Conservation (phyloP, 371 early-diverging fungal genomes). For the Batkoa obscura region DNA sequence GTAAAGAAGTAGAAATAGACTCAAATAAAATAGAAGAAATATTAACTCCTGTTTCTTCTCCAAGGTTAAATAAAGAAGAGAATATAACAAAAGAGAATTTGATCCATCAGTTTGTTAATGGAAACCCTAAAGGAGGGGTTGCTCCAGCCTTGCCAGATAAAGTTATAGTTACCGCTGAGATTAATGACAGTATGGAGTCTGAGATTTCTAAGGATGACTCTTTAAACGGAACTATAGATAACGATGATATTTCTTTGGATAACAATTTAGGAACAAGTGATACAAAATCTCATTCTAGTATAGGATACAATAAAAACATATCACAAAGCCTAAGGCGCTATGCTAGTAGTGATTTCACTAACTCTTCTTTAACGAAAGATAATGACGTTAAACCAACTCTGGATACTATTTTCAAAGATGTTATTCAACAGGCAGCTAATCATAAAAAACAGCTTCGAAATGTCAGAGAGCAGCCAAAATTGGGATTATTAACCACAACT, state of each 20-base stretch:
- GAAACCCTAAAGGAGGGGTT: neutral
- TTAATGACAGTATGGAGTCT: too few species aligned
- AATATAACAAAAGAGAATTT: neutral
- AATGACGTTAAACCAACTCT: neutral
- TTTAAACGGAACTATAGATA: too few species aligned
- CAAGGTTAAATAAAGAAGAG: neutral
- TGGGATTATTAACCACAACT: neutral
- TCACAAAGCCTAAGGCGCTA: too few species aligned
- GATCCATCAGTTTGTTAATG: neutral
- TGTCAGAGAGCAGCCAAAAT: neutral
- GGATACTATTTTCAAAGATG: neutral
- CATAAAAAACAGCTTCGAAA: neutral
- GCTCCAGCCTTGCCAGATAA: neutral
- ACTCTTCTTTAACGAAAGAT: neutral
- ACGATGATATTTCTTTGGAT: too few species aligned
- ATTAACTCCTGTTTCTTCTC: neutral
- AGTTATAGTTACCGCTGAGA: neutral
- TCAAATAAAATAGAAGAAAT: neutral
- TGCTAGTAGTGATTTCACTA: neutral
- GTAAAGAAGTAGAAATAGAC: neutral
- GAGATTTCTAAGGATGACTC: too few species aligned
- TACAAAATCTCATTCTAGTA: too few species aligned
- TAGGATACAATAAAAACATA: too few species aligned
- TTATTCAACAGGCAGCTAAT: neutral
- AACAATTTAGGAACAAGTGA: too few species aligned